Conservation (phyloP, 345 rosid genomes). For the Melastoma malabathricum region DNA sequence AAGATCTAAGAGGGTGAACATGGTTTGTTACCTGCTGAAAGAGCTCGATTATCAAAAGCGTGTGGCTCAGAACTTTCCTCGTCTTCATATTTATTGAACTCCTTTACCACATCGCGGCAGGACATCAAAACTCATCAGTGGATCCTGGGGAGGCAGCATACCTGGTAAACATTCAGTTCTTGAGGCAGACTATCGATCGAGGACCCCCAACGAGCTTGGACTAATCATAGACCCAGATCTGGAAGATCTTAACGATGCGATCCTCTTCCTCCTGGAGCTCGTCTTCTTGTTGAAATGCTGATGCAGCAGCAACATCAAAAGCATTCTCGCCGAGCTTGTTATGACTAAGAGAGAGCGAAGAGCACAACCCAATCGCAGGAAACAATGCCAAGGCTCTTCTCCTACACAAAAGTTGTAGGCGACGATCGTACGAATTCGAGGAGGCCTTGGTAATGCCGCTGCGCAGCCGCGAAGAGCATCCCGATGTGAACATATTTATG, state of each 20-base stretch:
- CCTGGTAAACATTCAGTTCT: slow-evolving; percentile 97
- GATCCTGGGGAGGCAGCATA: slow-evolving; percentile 18
- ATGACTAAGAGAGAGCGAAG: no score
- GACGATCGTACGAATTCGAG: no score
- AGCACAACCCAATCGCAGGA: no score
- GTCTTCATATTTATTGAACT: no score
- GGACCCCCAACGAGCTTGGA: not conserved
- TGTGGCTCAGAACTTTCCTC: slow-evolving; percentile 90
- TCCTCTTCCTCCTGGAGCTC: slow-evolving; percentile 64
- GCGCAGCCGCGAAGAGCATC: no score
- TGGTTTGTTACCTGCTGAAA: slow-evolving; percentile 82
- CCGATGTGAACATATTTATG: no score
- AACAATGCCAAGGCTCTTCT: no score
- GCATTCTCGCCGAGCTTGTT: not conserved
- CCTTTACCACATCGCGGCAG: no score
- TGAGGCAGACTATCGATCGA: slow-evolving; percentile 44
- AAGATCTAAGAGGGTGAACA: no score
- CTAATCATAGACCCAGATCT: slow-evolving; percentile 25
- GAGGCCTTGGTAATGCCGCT: no score
- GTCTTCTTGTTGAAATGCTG: slow-evolving; percentile 32
- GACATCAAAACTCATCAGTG: no score
- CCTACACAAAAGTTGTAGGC: no score
- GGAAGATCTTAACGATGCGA: slow-evolving; percentile 50
- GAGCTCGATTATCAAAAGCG: slow-evolving; percentile 96
- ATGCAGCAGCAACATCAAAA: slow-evolving; percentile 17